These are phyloP conservation scores for Neonothopanus nambi DNA, from an alignment of 1,284 basidiomycete genomes.

Conservation along the genomic window DNA sequence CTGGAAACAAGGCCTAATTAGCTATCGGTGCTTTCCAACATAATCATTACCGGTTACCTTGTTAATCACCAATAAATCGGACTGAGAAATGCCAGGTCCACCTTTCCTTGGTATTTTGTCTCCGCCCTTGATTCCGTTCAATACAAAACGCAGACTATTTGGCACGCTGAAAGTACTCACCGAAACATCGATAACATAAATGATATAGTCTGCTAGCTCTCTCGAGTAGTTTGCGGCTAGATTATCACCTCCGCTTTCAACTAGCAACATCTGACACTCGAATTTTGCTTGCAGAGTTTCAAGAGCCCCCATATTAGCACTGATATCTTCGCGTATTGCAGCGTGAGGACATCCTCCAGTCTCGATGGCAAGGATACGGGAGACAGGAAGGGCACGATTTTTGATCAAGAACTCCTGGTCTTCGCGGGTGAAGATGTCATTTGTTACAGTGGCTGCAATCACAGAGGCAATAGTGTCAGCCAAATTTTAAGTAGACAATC, in stretches of 20 bases:
- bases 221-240: constrained; percentile 94
- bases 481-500: constrained; percentile 11
- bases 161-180: constrained; percentile 37
- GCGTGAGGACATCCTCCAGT: constrained; percentile 96
- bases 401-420: constrained; percentile 97
- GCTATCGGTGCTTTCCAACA: neutral
- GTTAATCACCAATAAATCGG: constrained; percentile 94
- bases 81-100: constrained; percentile 94
- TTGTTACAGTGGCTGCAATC: constrained; percentile 86
- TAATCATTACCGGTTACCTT: constrained; percentile 54
- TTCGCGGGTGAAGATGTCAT: constrained; percentile 97
- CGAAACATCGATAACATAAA: constrained; percentile 88
- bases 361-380: constrained; percentile 94
- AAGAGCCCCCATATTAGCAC: constrained; percentile 93
- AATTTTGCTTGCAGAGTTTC: constrained; percentile 95
- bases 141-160: constrained; percentile 3
- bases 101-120: constrained; percentile 99
- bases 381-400: constrained; percentile 83
- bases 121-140: constrained; percentile 60
- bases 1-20: constrained; percentile 40
- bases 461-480: constrained; percentile 5
- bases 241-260: constrained; percentile 96
- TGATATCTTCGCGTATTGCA: constrained; percentile 96
- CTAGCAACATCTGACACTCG: constrained; percentile 83
- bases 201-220: constrained; percentile 96